Conservation (phyloP, 2,329 filamentous ascomycete genomes). For the Aspergillus quadricinctus region DNA sequence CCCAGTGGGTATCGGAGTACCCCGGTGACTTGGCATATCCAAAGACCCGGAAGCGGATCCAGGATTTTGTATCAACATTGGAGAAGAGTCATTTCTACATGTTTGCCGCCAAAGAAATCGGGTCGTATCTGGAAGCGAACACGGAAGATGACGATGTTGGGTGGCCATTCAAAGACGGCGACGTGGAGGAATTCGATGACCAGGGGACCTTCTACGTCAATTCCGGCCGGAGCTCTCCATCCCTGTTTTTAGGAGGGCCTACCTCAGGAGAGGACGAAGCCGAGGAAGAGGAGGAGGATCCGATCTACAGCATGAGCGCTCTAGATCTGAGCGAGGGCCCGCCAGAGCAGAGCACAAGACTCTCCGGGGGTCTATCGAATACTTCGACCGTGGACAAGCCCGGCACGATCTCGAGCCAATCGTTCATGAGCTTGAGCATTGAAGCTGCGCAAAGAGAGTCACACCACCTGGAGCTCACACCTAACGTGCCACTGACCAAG, state of each 20-base stretch:
- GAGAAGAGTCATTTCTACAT: slow-evolving; percentile 75
- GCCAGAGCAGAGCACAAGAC: slow-evolving; percentile 33
- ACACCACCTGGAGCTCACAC: slow-evolving; percentile 63
- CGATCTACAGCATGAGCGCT: slow-evolving; percentile 35
- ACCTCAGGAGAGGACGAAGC: slow-evolving; percentile 16
- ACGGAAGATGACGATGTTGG: slow-evolving; percentile 85
- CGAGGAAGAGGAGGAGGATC: slow-evolving; percentile 33
- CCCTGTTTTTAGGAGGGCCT: slow-evolving; percentile 26
- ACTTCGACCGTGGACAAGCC: slow-evolving; percentile 37
- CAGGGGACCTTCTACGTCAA: slow-evolving; percentile 39
- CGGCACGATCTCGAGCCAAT: slow-evolving; percentile 39
- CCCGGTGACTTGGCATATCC: slow-evolving; percentile 88
- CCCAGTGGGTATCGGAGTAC: slow-evolving; percentile 85
- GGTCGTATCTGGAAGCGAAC: slow-evolving; percentile 68
- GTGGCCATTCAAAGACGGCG: slow-evolving; percentile 81
- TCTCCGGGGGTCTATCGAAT: slow-evolving; percentile 37
- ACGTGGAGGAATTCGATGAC: slow-evolving; percentile 43
- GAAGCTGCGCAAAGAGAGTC: slow-evolving; percentile 81
- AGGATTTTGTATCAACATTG: slow-evolving; percentile 71
- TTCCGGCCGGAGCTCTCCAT: slow-evolving; percentile 39
- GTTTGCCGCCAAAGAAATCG: slow-evolving; percentile 80
- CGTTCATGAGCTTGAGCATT: slow-evolving; percentile 37
- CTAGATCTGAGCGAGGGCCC: slow-evolving; percentile 38
- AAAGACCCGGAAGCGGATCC: slow-evolving; percentile 65
- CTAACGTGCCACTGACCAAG: slow-evolving; percentile 70